Evolutionary conservation across 306 rosid genomes (phyloP), one percentile per base, ranked within the genome.

Genomic region (Ormosia semicastrata): DNA sequence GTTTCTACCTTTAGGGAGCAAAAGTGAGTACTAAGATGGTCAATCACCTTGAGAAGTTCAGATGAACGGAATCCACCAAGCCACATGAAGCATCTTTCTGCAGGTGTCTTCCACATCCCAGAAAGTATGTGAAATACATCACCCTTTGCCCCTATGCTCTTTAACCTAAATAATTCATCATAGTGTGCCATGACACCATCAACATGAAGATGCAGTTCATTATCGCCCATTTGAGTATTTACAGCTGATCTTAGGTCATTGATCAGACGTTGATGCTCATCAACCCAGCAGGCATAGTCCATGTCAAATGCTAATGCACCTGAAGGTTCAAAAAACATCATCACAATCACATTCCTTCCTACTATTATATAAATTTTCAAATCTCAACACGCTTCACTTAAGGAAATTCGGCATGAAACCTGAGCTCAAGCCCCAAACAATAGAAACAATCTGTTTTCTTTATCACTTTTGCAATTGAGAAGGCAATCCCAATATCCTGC

Each of bases 21-120:
- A n/a, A 69, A 15, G 29, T 60, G 36, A 60, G 54, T 9, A 15
- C 14, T 54, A 3, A 54, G 36, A 76, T 54, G 66, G 9, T 41
- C 3, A 33, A 76, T 67, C 43, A 94, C 98, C 97, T 92, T 92
- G 33, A 94, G 96, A 80, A 94, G 88, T 85, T 94, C 98, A 2
- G 98, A 94, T 7, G 97, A 86, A 9, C 96, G 94, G 65, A 88
- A 91, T 64, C 98, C 98, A 17, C 98, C 98, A 3, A 92, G 78
- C 98, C 98, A 94, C 94, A 92, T 88, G 87, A 94, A 92, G 74
- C 93, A 94, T 81, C 98, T 89, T 83, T 94, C 97, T 0, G 93
- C 93, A 10, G 98, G 98, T 0, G 94, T 91, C 83, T 81, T 89
- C 98, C 98, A 94, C 90, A 91, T 85, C 56, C 98, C 98, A 10